Evolutionary conservation across 108 stramenopile genomes (phyloP), one percentile per base, ranked within the genome.

Genomic region (Discostella stelligeroides): DNA sequence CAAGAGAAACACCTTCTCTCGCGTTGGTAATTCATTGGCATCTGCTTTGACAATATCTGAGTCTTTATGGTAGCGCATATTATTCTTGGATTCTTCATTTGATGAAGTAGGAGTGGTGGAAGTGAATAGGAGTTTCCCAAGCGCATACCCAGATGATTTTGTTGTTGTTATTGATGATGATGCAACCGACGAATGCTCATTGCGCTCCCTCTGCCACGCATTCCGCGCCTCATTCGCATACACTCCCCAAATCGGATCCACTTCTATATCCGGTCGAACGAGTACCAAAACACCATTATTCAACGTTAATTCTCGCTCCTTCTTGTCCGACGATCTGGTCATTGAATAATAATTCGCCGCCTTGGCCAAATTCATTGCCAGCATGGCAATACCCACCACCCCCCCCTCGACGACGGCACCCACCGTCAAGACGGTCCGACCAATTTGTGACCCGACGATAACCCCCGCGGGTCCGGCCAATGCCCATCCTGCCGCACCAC

Each of bases 1-100:
- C 12, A 94, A 51, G 8, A 94, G 53, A 38, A 92, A 76, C 10
- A 94, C 88, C 72, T 94, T 94, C 18, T 94, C 93, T 4, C 47
- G 50, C 27, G 86, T 84, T 47, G 89, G 76, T 55, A 94, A 67
- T 72, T 94, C 93, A 21, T 68, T 68, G 64, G 88, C 87, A 53
- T 81, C 85, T 0, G 86, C 80, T 40, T 75, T 62, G n/a, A 92
- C 75, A 58, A 94, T 94, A 66, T 94, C 93, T 20, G 69, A 54
- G 56, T 92, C 89, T 18, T 84, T 68, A 20, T 81, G 70, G 50
- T 89, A 86, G 25, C 93, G 82, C 60, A 85, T 75, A 38, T 80
- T 81, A 46, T n/a, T n/a, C n/a, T n/a, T n/a, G n/a, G 66, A 71
- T 10, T 82, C 75, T 30, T 72, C 46, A 14, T 80, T 60, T 41